Conservation (phyloP, 768 basidiomycete species). For the Mycena olivaceomarginata region DNA sequence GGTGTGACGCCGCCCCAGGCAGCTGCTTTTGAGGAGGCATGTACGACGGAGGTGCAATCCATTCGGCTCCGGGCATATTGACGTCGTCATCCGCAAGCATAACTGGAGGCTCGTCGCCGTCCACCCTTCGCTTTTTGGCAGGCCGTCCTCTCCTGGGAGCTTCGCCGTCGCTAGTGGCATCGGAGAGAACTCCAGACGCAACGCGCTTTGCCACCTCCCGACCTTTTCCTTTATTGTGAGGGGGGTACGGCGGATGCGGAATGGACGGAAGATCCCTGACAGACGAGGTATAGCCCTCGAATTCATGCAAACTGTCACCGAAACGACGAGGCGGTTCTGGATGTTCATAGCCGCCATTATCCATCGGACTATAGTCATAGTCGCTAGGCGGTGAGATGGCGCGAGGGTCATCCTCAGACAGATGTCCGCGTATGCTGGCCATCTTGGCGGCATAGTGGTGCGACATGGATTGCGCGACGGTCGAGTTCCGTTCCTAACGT, state of each 20-base stretch:
- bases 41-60: constrained; percentile 55
- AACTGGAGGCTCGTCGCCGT: constrained; percentile 53
- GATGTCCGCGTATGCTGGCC: constrained; percentile 58
- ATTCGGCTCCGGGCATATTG: constrained; percentile 53
- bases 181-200: constrained; percentile 69
- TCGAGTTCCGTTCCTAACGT: constrained; percentile 81
- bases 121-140: constrained; percentile 80
- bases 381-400: constrained; percentile 53
- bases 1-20: constrained; percentile 73
- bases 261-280: constrained; percentile 61
- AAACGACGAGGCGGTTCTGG: constrained; percentile 50
- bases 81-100: constrained; percentile 35
- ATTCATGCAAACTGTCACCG: constrained; percentile 58
- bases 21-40: constrained; percentile 60
- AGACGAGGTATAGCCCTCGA: constrained; percentile 62
- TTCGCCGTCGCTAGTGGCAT: constrained; percentile 77
- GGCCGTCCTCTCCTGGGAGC: constrained; percentile 63
- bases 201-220: constrained; percentile 71
- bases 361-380: constrained; percentile 52
- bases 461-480: constrained; percentile 75
- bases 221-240: constrained; percentile 63
- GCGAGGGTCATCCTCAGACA: constrained; percentile 54
- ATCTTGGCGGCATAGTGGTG: constrained; percentile 74
- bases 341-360: constrained; percentile 47
- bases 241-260: constrained; percentile 46